Conservation (phyloP, 208 protist species). For the Angomonas ambiguus region DNA sequence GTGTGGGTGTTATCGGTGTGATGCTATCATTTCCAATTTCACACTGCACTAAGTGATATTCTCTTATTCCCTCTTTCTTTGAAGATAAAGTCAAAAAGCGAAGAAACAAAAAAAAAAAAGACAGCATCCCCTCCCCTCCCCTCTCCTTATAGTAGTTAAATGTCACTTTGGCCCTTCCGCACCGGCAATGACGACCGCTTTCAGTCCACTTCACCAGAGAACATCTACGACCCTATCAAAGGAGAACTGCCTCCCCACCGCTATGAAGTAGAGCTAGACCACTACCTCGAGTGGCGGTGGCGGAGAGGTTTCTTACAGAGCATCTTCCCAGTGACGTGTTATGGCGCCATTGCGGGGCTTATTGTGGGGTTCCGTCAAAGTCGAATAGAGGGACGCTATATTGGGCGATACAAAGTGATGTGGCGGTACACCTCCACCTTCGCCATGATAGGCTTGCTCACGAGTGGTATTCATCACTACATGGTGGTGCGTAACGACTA, state of each 20-base stretch:
- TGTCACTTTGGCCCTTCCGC: slow-evolving; percentile 83
- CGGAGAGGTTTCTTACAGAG: slow-evolving; percentile 69
- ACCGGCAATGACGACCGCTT: slow-evolving; percentile 86
- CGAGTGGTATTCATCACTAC: slow-evolving; percentile 69
- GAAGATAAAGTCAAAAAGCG: too few relatives aligned
- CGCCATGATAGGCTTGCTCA: slow-evolving; percentile 60
- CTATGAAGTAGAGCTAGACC: slow-evolving; percentile 59
- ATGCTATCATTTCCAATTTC: too few relatives aligned
- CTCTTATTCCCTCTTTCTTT: background rate
- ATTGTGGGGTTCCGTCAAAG: slow-evolving; percentile 69
- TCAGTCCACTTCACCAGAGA: slow-evolving; percentile 34
- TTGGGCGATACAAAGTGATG: slow-evolving; percentile 70
- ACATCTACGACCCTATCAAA: slow-evolving; percentile 73
- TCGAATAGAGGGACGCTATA: slow-evolving; percentile 68
- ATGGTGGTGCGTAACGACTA: slow-evolving; percentile 78
- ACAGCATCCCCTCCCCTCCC: background rate
- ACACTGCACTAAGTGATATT: background rate
- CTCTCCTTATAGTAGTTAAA: slow-evolving; percentile 6
- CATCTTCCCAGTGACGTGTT: slow-evolving; percentile 74
- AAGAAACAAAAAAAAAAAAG: slow-evolving; percentile 1
- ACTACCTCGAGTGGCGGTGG: slow-evolving; percentile 83
- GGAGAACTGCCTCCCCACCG: slow-evolving; percentile 50
- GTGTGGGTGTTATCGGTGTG: too few relatives aligned
- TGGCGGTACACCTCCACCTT: slow-evolving; percentile 82
- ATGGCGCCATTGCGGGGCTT: slow-evolving; percentile 52